These are phyloP conservation scores for Rubus idaeus DNA, from an alignment of 306 rosid species.

Conservation along the genomic window DNA sequence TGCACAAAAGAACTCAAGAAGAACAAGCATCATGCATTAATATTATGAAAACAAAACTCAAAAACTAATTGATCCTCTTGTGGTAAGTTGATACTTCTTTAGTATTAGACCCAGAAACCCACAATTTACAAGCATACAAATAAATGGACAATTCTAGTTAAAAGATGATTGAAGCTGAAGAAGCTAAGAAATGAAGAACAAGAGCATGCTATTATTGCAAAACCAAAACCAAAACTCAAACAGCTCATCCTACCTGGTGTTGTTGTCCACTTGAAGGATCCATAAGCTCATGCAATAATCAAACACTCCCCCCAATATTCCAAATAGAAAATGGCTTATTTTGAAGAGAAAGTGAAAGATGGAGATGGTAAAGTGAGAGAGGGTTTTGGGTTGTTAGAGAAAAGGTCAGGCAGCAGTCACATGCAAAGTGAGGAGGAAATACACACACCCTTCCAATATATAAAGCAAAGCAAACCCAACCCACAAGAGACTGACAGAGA, in stretches of 20 bases:
- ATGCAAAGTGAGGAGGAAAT: slow-evolving; percentile 58
- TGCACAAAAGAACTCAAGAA: slow-evolving; percentile 1
- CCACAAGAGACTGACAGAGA: slow-evolving; percentile 20
- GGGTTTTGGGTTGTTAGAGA: background rate
- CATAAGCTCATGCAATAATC: slow-evolving; percentile 51
- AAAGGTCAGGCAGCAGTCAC: slow-evolving; percentile 19
- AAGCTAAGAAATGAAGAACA: background rate
- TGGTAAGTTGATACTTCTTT: background rate
- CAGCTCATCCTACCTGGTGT: slow-evolving; percentile 54
- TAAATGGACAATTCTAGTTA: no score
- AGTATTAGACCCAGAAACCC: slow-evolving; percentile 11
- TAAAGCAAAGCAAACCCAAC: slow-evolving; percentile 48
- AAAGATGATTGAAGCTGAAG: background rate
- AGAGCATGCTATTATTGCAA: background rate
- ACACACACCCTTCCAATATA: slow-evolving; percentile 7
- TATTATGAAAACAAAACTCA: background rate
- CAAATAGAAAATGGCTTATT: background rate
- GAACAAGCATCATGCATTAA: no score
- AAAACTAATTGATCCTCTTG: background rate
- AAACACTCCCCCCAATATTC: background rate
- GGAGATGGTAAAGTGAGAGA: background rate
- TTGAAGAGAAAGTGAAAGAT: background rate
- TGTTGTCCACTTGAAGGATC: slow-evolving; percentile 77
- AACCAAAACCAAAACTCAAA: background rate
- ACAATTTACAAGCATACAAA: no score